phyloP scores from a whole-genome alignment of 805 yeast species.

The Starmerella stellata region DNA sequence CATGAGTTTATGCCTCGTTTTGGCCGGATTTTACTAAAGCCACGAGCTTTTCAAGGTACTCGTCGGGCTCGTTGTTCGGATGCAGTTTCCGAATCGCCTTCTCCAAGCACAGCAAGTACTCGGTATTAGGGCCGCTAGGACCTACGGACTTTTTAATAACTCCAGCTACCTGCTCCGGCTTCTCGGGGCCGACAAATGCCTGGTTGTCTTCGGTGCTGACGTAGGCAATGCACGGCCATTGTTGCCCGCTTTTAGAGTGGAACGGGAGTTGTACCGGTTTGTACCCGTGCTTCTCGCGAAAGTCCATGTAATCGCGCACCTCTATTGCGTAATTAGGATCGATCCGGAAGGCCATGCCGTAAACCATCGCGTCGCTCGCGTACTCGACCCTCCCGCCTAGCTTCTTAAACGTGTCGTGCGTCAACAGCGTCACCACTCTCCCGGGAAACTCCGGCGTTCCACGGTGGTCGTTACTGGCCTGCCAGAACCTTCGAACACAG shows the following conservation, averaged over 20 bases:
- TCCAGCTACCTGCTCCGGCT: constrained; percentile 37
- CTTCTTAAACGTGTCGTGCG: constrained; percentile 36
- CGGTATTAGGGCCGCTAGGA: constrained; percentile 65
- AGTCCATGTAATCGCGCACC: constrained; percentile 54
- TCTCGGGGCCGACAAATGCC: constrained; percentile 75
- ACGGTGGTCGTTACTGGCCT: constrained; percentile 71
- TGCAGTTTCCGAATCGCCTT: constrained; percentile 29
- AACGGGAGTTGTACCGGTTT: constrained; percentile 50
- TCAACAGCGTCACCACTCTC: constrained; percentile 65
- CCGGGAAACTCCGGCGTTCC: constrained; percentile 83
- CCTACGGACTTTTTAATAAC: constrained; percentile 44
- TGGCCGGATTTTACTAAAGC: too few relatives aligned
- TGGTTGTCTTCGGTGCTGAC: constrained; percentile 68
- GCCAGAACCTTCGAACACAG: constrained; percentile 76
- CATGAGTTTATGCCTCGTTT: too few relatives aligned
- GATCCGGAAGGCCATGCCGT: constrained; percentile 76
- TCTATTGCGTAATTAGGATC: constrained; percentile 42
- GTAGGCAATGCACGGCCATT: constrained; percentile 46
- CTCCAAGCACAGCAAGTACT: constrained; percentile 43
- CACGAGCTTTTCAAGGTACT: neutral
- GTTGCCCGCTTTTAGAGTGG: constrained; percentile 22
- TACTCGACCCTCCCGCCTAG: constrained; percentile 26
- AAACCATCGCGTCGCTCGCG: constrained; percentile 27
- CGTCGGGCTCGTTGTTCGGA: neutral
- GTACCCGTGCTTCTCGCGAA: constrained; percentile 81